Evolutionary conservation across 1,284 basidiomycete genomes (phyloP).

Genomic region (Athelia psychrophila): DNA sequence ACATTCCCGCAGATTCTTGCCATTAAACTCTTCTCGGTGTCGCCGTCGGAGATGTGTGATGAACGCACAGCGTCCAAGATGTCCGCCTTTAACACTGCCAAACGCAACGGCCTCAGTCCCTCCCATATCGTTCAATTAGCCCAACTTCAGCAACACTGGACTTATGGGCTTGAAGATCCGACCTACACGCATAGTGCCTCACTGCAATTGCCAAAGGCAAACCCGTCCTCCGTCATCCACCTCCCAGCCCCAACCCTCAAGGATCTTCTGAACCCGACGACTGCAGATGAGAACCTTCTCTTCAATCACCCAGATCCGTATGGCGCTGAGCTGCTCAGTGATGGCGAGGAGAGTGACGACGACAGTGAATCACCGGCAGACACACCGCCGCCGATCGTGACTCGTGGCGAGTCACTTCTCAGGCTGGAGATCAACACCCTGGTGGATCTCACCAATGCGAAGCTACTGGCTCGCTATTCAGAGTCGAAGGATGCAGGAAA

Average conservation of each 20-base stretch:
- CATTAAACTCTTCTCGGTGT: not conserved
- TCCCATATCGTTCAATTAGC: not conserved
- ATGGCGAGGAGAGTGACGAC: not conserved
- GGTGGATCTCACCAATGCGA: not conserved
- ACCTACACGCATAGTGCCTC: not conserved
- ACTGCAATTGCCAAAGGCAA: not conserved
- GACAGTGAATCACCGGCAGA: not conserved
- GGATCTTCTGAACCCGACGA: not conserved
- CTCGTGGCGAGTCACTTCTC: not conserved
- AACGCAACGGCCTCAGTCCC: not conserved
- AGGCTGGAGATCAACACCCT: not conserved
- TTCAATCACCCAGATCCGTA: not conserved
- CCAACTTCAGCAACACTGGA: not conserved
- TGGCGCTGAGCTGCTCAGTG: not conserved
- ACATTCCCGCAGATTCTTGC: not conserved
- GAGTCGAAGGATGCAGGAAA: too few species aligned
- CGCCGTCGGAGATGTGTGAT: constrained; percentile 1
- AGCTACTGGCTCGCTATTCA: not conserved
- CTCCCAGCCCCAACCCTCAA: not conserved
- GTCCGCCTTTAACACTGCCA: not conserved
- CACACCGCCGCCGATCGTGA: not conserved
- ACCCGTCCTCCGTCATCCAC: not conserved
- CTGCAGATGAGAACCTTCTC: not conserved
- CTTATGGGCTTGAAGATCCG: not conserved
- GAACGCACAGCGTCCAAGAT: not conserved